phyloP scores from a whole-genome alignment of 176 grass and related monocot genomes.

The Oryza coarctata region DNA sequence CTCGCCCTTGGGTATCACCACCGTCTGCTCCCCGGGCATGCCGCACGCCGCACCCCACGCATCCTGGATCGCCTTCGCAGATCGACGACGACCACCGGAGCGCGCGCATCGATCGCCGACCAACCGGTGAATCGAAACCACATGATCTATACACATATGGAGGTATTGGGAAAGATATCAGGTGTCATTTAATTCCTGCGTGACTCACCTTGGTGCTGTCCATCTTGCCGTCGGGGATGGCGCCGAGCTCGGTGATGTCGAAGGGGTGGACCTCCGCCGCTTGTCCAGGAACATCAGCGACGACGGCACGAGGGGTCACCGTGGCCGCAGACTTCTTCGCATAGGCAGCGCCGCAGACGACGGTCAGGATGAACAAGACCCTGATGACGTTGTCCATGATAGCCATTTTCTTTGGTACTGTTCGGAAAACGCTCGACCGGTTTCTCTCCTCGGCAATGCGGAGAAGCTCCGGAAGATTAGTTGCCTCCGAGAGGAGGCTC shows the following conservation, averaged over 20 bases:
- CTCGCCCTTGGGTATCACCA: conserved; percentile 37
- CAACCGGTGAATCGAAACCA: background rate
- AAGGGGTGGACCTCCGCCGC: background rate
- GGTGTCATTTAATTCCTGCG: too few relatives aligned
- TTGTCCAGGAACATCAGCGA: background rate
- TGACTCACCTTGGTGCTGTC: conserved; percentile 45
- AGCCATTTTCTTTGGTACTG: conserved; percentile 24
- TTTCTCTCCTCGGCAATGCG: background rate
- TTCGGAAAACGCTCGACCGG: background rate
- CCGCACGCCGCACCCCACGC: conserved; percentile 48
- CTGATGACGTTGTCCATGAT: background rate
- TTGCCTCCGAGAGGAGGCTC: background rate
- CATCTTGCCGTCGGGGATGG: conserved; percentile 38
- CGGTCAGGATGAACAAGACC: conserved; percentile 2
- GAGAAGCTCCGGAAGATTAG: conserved; percentile 27
- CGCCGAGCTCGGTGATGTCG: conserved; percentile 50
- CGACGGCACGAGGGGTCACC: too few relatives aligned
- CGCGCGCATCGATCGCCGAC: too few relatives aligned
- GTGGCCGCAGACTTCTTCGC: background rate
- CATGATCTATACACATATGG: background rate
- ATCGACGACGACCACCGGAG: background rate
- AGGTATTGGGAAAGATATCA: too few relatives aligned
- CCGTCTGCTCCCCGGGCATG: conserved; percentile 12
- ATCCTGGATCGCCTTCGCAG: conserved; percentile 39
- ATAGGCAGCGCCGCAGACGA: background rate